Conservation (phyloP, 2,329 filamentous ascomycete species). For the Fusarium torulosum region DNA sequence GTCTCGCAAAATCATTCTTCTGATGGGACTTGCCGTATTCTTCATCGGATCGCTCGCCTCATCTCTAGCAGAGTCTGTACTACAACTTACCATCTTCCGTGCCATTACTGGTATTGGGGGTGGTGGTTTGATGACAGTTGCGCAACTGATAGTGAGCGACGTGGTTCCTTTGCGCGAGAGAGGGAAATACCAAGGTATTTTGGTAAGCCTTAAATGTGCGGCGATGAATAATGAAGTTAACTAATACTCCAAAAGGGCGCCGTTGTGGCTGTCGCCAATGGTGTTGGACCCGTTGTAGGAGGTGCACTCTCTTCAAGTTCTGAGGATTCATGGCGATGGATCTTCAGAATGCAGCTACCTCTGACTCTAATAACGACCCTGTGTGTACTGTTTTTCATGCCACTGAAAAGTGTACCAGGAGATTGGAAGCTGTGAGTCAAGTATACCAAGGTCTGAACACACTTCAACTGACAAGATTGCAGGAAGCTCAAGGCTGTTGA, state of each 20-base stretch:
- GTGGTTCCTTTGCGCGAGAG: slow-evolving; percentile 76
- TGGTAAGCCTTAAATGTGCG: slow-evolving; percentile 50
- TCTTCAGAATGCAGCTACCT: slow-evolving; percentile 67
- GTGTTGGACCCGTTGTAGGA: slow-evolving; percentile 67
- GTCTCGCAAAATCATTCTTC: slow-evolving; percentile 58
- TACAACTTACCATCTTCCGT: slow-evolving; percentile 58
- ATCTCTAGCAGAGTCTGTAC: slow-evolving; percentile 56
- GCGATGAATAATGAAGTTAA: accelerated
- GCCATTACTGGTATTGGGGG: slow-evolving; percentile 69
- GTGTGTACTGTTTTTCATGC: slow-evolving; percentile 68
- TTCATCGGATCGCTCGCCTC: slow-evolving; percentile 59
- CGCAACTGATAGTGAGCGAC: slow-evolving; percentile 77
- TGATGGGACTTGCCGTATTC: slow-evolving; percentile 57
- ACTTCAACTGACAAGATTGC: not conserved
- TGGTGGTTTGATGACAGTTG: slow-evolving; percentile 77
- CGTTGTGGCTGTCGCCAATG: slow-evolving; percentile 66
- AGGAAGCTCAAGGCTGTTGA: slow-evolving; percentile 65
- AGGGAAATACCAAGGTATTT: slow-evolving; percentile 77
- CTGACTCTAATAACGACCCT: slow-evolving; percentile 61
- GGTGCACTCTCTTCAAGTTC: slow-evolving; percentile 62
- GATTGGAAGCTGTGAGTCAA: slow-evolving; percentile 60
- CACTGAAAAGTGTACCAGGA: slow-evolving; percentile 65
- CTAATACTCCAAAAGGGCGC: slow-evolving; percentile 53
- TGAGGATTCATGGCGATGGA: slow-evolving; percentile 64
- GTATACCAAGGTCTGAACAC: accelerated